Evolutionary conservation across 208 protist genomes (phyloP), one percentile per base, ranked within the genome.

Genomic region (Jaenimonas drosophilae): DNA sequence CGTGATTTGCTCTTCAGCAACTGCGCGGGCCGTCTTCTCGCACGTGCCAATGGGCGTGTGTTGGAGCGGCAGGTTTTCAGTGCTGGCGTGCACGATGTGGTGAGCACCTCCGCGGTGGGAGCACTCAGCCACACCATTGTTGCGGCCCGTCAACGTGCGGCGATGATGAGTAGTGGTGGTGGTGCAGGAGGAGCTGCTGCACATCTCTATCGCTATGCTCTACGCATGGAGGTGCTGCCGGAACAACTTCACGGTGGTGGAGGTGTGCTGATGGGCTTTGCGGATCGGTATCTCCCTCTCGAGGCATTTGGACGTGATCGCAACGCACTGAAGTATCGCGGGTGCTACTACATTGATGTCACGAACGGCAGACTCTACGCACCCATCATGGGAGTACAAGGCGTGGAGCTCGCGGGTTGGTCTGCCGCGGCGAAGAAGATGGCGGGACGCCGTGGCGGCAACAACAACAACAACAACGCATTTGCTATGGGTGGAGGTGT

Each of bases 271-370:
- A 26, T 76, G 0, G 74, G 74, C 12, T 75, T 83, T 49, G 49
- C 74, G 9, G 74, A 83, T 37, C 64, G 69, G 33, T 59, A 70
- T 29, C 6, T 83, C 2, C 64, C 64, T 0, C 42, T 76, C 33
- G 74, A 82, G 53, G 66, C 56, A 40, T 80, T 75, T 50, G 62
- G 59, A 23, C 39, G 16, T 7, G 64, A 54, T 19, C 54, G 53
- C 4, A 80, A 75, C 42, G 63, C 65, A 3, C 44, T 68, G 33
- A 31, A 31, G 17, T 72, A 80, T 43, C 17, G 14, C 3, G 64
- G 61, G n/a, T 75, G 71, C 51, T 72, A 72, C 44, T 80, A 64
- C 26, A 27, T 80, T 11, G 59, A 69, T 28, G 40, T 80, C 29
- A 50, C 54, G 16, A 45, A 40, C 16, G 66, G 66, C 20, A 28